Evolutionary conservation across 2,329 filamentous ascomycete genomes (phyloP).

Genomic region (Colletotrichum agaves): DNA sequence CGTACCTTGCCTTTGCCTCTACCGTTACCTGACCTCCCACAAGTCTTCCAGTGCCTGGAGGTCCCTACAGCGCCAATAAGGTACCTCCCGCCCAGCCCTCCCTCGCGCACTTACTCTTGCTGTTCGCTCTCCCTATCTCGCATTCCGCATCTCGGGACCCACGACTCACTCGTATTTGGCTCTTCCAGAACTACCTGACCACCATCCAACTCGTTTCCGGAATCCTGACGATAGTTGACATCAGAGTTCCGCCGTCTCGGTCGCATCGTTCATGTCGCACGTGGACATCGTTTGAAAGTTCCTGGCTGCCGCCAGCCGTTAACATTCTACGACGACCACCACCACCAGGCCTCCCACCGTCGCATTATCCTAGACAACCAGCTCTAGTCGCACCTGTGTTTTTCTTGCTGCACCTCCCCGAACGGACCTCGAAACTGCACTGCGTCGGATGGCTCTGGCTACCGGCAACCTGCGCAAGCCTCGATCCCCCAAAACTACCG

Average conservation of each 20-base stretch:
- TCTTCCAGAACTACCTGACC: constrained; percentile 8
- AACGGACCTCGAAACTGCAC: constrained; percentile 32
- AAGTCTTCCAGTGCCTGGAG: not conserved
- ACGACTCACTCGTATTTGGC: constrained; percentile 21
- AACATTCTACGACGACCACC: constrained; percentile 4
- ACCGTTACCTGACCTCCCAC: not conserved
- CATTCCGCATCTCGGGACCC: constrained; percentile 1
- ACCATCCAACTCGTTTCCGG: constrained; percentile 6
- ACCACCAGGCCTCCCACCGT: constrained; percentile 16
- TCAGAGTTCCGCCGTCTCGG: constrained; percentile 19
- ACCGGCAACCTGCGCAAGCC: constrained; percentile 33
- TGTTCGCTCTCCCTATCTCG: constrained; percentile 18
- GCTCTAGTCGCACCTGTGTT: constrained; percentile 4
- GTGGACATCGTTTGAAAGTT: constrained; percentile 7
- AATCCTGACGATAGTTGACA: constrained; percentile 20
- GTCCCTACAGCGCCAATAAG: constrained; percentile 5
- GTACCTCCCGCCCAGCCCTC: constrained; percentile 1
- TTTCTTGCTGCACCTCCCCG: constrained; percentile 28
- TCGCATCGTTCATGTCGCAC: constrained; percentile 29
- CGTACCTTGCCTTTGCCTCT: constrained; percentile 1
- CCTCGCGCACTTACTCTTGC: not conserved
- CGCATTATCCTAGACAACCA: constrained; percentile 30
- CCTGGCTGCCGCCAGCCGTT: constrained; percentile 24
- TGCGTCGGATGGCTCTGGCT: constrained; percentile 31
- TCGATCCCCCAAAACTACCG: constrained; percentile 16